These are phyloP conservation scores for Trichosporon asahii DNA, from an alignment of 1,284 basidiomycete genomes.

Conservation along the genomic window DNA sequence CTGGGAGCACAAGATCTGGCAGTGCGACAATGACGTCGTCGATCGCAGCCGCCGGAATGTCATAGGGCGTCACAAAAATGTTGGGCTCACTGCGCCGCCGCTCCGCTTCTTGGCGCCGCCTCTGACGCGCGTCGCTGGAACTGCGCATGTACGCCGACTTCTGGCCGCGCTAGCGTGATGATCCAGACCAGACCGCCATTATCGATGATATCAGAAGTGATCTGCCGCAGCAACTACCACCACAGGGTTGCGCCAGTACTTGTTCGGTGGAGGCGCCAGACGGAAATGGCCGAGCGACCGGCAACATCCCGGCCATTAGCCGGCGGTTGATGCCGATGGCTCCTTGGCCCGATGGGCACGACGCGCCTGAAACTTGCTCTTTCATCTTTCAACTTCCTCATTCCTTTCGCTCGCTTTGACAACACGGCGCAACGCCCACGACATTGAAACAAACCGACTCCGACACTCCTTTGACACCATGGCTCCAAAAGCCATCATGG, in stretches of 20 bases:
- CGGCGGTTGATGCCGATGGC: not conserved
- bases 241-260: no score
- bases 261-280: not conserved
- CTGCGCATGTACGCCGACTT: not conserved
- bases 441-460: not conserved
- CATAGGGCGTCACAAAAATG: not conserved
- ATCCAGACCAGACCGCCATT: not conserved
- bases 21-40: slow-evolving; percentile 2
- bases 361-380: not conserved
- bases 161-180: no score
- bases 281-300: not conserved
- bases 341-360: not conserved
- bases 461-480: not conserved
- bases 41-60: slow-evolving; percentile 6
- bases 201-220: not conserved
- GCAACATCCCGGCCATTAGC: not conserved
- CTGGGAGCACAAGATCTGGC: not conserved
- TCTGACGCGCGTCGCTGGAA: not conserved
- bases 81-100: not conserved
- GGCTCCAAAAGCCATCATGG: not conserved
- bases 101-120: not conserved
- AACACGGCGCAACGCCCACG: not conserved
- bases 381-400: not conserved
- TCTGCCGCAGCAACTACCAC: not conserved
- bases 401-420: not conserved